Evolutionary conservation across 2,329 filamentous ascomycete genomes (phyloP).

Genomic region (Periconia sp.): DNA sequence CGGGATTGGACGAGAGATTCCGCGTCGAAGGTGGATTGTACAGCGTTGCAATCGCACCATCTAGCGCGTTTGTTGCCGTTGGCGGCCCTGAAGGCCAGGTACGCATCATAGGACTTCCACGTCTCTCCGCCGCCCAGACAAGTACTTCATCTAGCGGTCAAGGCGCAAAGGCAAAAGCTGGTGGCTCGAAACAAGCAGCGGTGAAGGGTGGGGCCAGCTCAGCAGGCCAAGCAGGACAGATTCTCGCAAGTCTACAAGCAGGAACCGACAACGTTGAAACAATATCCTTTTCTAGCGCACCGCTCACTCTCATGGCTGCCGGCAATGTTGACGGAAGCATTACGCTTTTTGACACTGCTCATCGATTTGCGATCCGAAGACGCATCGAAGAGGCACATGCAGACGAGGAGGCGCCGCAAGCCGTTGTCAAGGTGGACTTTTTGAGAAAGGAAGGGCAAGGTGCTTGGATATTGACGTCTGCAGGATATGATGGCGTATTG

Average conservation of each 20-base stretch:
- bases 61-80: constrained; percentile 78
- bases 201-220: constrained; percentile 43
- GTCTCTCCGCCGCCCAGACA: constrained; percentile 51
- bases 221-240: constrained; percentile 67
- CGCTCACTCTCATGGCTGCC: constrained; percentile 65
- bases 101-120: constrained; percentile 82
- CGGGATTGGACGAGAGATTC: constrained; percentile 85
- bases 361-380: constrained; percentile 84
- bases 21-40: constrained; percentile 90
- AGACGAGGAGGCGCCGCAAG: constrained; percentile 72
- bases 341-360: constrained; percentile 83
- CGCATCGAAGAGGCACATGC: constrained; percentile 84
- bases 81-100: constrained; percentile 89
- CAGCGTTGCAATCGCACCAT: constrained; percentile 82
- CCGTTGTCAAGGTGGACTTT: constrained; percentile 93
- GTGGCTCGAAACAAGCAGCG: constrained; percentile 52
- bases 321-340: constrained; percentile 73
- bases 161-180: constrained; percentile 57
- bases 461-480: constrained; percentile 79
- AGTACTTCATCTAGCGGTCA: constrained; percentile 42
- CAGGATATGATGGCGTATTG: constrained; percentile 90
- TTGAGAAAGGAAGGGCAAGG: constrained; percentile 57
- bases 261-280: constrained; percentile 84
- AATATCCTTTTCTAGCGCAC: constrained; percentile 67
- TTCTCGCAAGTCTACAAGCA: constrained; percentile 82